A percentile compares a stretch with the other conserved stretches of the same genome.
Evolutionary conservation across 116 monocot genomes (phyloP).

Genomic region (Posidonia oceanica): DNA sequence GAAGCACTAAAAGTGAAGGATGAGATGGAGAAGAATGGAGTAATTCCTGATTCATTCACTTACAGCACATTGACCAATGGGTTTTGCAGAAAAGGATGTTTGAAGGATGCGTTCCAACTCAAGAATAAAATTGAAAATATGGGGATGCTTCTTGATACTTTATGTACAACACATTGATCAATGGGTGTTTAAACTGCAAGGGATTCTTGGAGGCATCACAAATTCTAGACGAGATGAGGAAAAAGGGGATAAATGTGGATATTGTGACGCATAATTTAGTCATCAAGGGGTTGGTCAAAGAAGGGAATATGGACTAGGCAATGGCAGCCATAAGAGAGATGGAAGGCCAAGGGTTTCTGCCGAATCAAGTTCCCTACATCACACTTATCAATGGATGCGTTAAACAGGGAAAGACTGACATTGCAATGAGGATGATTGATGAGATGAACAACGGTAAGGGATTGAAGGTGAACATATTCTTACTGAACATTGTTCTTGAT

Average conservation of each 20-base stretch:
- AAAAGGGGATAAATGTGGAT: conserved; percentile 31
- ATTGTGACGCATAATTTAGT: conserved; percentile 61
- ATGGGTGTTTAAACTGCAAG: conserved; percentile 50
- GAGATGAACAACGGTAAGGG: conserved; percentile 62
- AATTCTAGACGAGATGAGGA: conserved; percentile 52
- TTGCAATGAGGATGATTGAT: conserved; percentile 62
- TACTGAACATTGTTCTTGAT: conserved; percentile 59
- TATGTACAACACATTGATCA: conserved; percentile 68
- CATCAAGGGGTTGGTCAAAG: conserved; percentile 55
- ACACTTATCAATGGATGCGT: conserved; percentile 65
- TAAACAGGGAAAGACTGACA: conserved; percentile 29
- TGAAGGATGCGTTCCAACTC: no score
- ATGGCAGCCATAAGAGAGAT: conserved; percentile 40
- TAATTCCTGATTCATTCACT: no score
- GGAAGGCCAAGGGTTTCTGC: conserved; percentile 46
- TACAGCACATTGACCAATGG: conserved; percentile 59
- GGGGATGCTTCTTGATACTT: conserved; percentile 38
- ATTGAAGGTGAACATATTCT: conserved; percentile 78
- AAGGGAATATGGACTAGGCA: conserved; percentile 70
- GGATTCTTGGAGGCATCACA: conserved; percentile 26
- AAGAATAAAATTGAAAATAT: no score
- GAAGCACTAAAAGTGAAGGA: no score
- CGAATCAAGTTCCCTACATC: conserved; percentile 71
- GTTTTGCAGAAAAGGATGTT: conserved; percentile 26
- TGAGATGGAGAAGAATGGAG: no score